Evolutionary conservation across 805 yeast genomes (phyloP), one percentile per base, ranked within the genome.

Genomic region (Candida schatavii): DNA sequence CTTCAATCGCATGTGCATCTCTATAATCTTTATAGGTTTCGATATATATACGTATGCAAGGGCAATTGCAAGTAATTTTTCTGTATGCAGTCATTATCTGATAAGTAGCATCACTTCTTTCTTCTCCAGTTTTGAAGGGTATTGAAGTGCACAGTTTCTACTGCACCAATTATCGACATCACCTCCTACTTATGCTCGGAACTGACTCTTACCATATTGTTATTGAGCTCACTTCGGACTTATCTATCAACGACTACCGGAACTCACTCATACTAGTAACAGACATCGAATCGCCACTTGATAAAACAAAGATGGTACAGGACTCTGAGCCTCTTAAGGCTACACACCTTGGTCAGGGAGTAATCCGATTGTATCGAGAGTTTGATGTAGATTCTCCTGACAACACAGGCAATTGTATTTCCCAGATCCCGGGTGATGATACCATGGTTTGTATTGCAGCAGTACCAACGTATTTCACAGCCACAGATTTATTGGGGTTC

Each of bases 401-500:
- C 2, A 3, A 10, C 17, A n/a, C n/a, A n/a, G 27, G 27, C 7
- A 23, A 11, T 23, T 7, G 27, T 11, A 23, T 23, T 23, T 5
- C 26, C n/a, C 39, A 40, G 19, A 61, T 58, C 17, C 51, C 48
- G 10, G 80, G 80, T 0, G 84, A 81, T 54, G 80, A 75, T 27
- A 77, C 88, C 1, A 83, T 85, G 64, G 78, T 87, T 3, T 81
- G 91, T 1, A 85, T 88, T 15, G 61, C 88, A n/a, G 89, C 95
- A 0, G 82, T 89, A 0, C 97, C 97, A 0, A 80, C 85, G 9
- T 90, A 89, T 57, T 83, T 89, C 60, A 82, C 95, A 0, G 86
- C 91, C 0, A 83, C 88, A 19, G 97, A 89, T 52, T 57, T 90
- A 19, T 59, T 89, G 3, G 95, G 91, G 4, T 89, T 83, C 56